phyloP scores from a whole-genome alignment of 2,329 filamentous ascomycete species.

The Clonostachys byssicola region DNA sequence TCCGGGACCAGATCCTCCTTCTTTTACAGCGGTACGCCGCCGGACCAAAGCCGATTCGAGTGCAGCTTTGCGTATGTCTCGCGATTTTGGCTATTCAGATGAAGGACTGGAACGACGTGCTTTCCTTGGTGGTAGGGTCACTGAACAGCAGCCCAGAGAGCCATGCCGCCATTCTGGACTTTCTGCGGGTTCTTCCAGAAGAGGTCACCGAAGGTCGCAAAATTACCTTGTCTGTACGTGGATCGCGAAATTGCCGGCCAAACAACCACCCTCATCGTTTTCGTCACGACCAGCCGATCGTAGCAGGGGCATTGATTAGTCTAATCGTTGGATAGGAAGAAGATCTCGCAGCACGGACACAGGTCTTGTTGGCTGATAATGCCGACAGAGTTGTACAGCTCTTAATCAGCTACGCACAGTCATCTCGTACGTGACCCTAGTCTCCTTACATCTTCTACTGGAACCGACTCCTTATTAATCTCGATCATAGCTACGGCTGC shows the following conservation, averaged over 20 bases:
- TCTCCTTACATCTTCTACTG: background rate
- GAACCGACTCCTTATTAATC: conserved; percentile 9
- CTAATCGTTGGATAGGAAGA: conserved; percentile 73
- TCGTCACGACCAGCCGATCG: conserved; percentile 25
- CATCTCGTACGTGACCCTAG: conserved; percentile 63
- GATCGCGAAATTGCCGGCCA: conserved; percentile 51
- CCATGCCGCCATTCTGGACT: conserved; percentile 88
- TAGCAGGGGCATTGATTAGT: conserved; percentile 20
- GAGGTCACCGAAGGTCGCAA: conserved; percentile 99
- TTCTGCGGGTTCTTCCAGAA: conserved; percentile 93
- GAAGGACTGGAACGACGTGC: conserved; percentile 90
- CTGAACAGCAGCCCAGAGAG: conserved; percentile 74
- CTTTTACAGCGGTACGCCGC: conserved; percentile 77
- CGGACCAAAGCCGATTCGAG: conserved; percentile 79
- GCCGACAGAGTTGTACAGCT: conserved; percentile 82
- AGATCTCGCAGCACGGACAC: conserved; percentile 80
- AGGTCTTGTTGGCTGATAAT: conserved; percentile 87
- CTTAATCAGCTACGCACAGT: conserved; percentile 86
- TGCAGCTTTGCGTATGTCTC: conserved; percentile 91
- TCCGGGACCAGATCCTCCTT: conserved; percentile 80
- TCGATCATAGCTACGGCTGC: conserved; percentile 60
- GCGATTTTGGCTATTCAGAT: conserved; percentile 95
- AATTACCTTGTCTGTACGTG: conserved; percentile 97
- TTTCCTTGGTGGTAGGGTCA: conserved; percentile 74
- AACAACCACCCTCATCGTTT: conserved; percentile 22